Conservation (phyloP, 257 asterid species). For the Jasminum sambac region DNA sequence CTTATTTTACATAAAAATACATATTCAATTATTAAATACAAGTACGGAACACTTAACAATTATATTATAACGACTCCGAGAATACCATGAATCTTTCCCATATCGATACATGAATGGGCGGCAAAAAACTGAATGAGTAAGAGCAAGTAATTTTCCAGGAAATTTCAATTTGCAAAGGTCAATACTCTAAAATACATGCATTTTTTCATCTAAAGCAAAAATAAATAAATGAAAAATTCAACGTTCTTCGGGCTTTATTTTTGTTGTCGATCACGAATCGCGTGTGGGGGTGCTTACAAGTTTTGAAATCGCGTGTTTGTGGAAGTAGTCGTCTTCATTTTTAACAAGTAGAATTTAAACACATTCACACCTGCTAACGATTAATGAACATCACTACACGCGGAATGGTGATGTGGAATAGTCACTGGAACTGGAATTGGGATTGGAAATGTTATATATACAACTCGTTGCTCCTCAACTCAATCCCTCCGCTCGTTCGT, state of each 20-base stretch:
- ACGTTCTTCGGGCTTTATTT: too few species aligned
- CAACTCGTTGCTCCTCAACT: neutral
- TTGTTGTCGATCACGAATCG: too few species aligned
- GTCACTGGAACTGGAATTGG: neutral
- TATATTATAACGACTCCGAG: too few species aligned
- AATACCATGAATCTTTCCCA: too few species aligned
- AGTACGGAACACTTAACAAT: too few species aligned
- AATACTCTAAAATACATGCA: neutral
- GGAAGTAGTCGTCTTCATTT: neutral
- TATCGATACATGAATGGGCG: neutral
- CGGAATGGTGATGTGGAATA: neutral
- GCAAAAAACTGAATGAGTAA: neutral
- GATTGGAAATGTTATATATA: neutral
- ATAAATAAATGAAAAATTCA: too few species aligned
- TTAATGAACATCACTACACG: neutral
- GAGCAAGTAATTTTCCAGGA: neutral
- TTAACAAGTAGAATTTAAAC: neutral
- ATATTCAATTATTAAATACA: too few species aligned
- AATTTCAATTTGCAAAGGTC: conserved; percentile 4
- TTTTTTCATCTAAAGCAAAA: neutral
- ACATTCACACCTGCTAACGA: neutral
- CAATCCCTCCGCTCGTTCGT: neutral
- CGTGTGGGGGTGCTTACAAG: too few species aligned
- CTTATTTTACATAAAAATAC: too few species aligned
- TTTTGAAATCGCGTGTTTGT: neutral